Conservation (phyloP, 352 stramenopile species). For the Phytophthora boehmeriae region DNA sequence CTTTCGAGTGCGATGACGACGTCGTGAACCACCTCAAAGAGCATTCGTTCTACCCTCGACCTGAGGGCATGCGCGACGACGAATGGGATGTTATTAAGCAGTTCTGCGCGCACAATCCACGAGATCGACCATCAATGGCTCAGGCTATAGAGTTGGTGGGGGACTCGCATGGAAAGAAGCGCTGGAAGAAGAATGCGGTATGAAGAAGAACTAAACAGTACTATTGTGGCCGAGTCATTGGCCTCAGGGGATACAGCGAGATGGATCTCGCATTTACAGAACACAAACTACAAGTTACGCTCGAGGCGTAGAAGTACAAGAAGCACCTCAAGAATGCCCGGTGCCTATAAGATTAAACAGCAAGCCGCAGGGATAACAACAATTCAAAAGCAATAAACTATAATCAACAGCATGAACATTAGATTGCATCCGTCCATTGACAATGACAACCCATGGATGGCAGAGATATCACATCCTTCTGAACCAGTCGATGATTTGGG, state of each 20-base stretch:
- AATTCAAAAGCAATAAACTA: too few species aligned
- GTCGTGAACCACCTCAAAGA: slow-evolving; percentile 15
- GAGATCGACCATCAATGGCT: slow-evolving; percentile 20
- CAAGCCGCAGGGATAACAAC: too few species aligned
- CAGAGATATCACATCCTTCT: too few species aligned
- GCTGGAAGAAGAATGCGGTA: slow-evolving; percentile 11
- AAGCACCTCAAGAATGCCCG: too few species aligned
- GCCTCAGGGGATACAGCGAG: neutral
- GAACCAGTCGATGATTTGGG: too few species aligned
- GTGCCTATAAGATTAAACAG: neutral
- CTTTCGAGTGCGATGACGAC: slow-evolving; percentile 13
- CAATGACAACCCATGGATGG: too few species aligned
- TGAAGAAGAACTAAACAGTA: slow-evolving; percentile 5
- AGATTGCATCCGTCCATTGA: too few species aligned
- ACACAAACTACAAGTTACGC: neutral
- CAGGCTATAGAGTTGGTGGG: slow-evolving; percentile 27
- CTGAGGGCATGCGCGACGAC: slow-evolving; percentile 23
- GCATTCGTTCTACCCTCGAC: slow-evolving; percentile 17
- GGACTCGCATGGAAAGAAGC: slow-evolving; percentile 21
- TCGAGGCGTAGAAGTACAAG: too few species aligned
- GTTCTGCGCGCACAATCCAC: slow-evolving; percentile 23
- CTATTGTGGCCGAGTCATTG: neutral
- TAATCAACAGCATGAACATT: too few species aligned
- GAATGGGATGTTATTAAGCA: slow-evolving; percentile 30
- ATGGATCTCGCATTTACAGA: neutral